A percentile compares a stretch with the other conserved stretches of the same genome.
phyloP scores from a whole-genome alignment of 2,329 filamentous ascomycete species.

The Plectosphaerella plurivora region DNA sequence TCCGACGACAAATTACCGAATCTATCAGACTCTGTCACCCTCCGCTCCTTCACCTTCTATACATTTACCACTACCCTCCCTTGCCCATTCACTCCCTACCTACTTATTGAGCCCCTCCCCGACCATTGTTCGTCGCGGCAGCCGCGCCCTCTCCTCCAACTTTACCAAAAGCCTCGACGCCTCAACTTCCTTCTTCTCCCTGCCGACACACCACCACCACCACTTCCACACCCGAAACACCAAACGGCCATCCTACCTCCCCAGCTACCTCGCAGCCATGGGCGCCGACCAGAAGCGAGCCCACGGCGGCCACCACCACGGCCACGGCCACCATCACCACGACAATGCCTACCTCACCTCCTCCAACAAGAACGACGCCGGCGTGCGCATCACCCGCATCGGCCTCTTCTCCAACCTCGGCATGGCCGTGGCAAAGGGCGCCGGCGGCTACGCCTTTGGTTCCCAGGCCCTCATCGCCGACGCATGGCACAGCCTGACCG shows the following conservation, averaged over 20 bases:
- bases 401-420: conserved; percentile 84
- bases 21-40: neutral
- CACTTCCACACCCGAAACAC: neutral
- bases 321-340: conserved; percentile 66
- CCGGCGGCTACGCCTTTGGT: conserved; percentile 91
- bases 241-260: conserved; percentile 1
- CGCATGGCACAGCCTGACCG: conserved; percentile 91
- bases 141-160: neutral
- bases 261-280: conserved; percentile 16
- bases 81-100: neutral
- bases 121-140: neutral
- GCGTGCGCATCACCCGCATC: conserved; percentile 88
- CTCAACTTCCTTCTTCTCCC: neutral
- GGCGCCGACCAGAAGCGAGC: conserved; percentile 28
- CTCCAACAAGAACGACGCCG: conserved; percentile 82
- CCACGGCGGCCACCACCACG: conserved; percentile 50
- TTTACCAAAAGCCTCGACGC: neutral
- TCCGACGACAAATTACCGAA: neutral
- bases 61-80: neutral
- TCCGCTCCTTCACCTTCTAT: neutral
- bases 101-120: neutral
- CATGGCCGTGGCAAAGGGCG: conserved; percentile 91
- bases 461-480: conserved; percentile 91
- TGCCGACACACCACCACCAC: neutral
- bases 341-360: conserved; percentile 82